Conservation (phyloP, 2,329 filamentous ascomycete species). For the Grosmannia huntii region DNA sequence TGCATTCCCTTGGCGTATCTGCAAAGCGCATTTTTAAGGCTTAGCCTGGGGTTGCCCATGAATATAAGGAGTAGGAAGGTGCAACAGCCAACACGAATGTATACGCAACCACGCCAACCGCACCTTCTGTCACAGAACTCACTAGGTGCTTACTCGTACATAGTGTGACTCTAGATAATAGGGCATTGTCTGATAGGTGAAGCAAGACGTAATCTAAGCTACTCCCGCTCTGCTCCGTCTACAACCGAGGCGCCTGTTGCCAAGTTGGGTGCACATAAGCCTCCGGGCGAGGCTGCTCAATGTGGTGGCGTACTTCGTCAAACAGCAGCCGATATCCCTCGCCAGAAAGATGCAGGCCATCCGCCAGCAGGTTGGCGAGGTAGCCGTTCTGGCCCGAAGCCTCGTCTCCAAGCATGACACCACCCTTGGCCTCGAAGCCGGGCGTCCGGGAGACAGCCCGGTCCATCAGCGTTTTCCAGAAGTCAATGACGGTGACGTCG, state of each 20-base stretch:
- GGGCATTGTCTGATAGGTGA: background rate
- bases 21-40: background rate
- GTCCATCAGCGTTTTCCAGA: constrained; percentile 69
- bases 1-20: background rate
- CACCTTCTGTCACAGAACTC: background rate
- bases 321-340: constrained; percentile 41
- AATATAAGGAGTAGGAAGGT: background rate
- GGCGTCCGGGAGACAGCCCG: constrained; percentile 46
- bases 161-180: too few relatives aligned
- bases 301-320: constrained; percentile 31
- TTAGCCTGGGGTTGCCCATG: background rate
- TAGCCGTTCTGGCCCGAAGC: constrained; percentile 37
- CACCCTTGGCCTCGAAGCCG: constrained; percentile 36
- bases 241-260: constrained; percentile 19
- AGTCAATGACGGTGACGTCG: constrained; percentile 59
- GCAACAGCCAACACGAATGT: background rate
- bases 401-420: constrained; percentile 35
- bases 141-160: background rate
- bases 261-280: constrained; percentile 34
- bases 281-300: constrained; percentile 26
- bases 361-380: constrained; percentile 38
- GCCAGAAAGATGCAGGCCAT: constrained; percentile 45
- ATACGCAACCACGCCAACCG: background rate
- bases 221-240: background rate
- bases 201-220: background rate